phyloP scores from a whole-genome alignment of 176 grass and related monocot genomes.

The Microstegium vimineum region DNA sequence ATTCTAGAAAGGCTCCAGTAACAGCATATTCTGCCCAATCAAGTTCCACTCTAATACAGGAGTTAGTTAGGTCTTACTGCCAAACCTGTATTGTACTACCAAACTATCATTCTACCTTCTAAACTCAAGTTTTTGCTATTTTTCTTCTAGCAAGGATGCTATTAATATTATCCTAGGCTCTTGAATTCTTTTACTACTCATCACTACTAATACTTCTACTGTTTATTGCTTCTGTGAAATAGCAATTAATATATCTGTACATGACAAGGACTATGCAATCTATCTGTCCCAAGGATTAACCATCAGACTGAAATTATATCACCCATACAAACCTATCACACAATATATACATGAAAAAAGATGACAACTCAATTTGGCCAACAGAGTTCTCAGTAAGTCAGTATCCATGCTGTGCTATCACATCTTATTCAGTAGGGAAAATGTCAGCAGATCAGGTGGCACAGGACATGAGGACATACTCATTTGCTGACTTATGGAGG shows the following conservation, averaged over 20 bases:
- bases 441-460: neutral
- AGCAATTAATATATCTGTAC: neutral
- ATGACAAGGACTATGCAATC: neutral
- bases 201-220: neutral
- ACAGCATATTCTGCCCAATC: neutral
- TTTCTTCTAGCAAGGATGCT: neutral
- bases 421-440: neutral
- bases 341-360: neutral
- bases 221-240: neutral
- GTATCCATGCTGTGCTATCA: neutral
- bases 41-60: neutral
- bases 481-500: conserved; percentile 67
- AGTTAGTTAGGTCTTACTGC: neutral
- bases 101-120: neutral
- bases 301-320: neutral
- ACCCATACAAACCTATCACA: neutral
- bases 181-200: neutral
- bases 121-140: neutral
- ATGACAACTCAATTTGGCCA: neutral
- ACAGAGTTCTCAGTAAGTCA: neutral
- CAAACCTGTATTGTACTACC: neutral
- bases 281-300: neutral
- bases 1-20: neutral
- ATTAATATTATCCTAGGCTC: neutral
- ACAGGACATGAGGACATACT: conserved; percentile 66